phyloP scores from a whole-genome alignment of 108 stramenopile genomes.

The Cylindrotheca closterium region DNA sequence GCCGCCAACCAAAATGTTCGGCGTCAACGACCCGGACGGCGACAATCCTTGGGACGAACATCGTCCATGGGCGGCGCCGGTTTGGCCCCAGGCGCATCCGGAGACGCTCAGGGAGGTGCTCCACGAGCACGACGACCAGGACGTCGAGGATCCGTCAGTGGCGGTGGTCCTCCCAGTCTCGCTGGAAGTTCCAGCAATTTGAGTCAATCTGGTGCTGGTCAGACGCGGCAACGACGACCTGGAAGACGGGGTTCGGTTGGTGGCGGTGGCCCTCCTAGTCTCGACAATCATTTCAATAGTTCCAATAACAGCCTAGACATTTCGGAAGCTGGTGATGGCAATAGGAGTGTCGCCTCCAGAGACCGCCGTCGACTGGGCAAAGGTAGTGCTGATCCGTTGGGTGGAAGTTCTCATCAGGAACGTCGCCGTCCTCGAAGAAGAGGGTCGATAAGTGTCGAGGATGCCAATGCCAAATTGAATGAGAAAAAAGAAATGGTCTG shows the following conservation, averaged over 20 bases:
- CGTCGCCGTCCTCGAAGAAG: too few species aligned
- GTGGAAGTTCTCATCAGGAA: too few species aligned
- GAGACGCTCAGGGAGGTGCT: neutral
- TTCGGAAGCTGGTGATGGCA: neutral
- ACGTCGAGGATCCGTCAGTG: neutral
- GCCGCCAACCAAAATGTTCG: neutral
- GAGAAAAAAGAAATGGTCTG: too few species aligned
- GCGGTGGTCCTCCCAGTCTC: neutral
- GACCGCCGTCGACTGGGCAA: too few species aligned
- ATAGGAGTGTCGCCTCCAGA: neutral
- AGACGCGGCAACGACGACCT: neutral
- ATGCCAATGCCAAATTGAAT: too few species aligned
- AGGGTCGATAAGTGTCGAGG: too few species aligned
- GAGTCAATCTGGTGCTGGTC: neutral
- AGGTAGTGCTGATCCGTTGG: too few species aligned
- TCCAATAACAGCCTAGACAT: neutral
- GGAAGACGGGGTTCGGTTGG: constrained; percentile 1
- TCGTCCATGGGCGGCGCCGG: too few species aligned
- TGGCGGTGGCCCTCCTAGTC: neutral
- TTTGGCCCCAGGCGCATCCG: neutral
- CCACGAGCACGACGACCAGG: neutral
- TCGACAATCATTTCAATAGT: neutral
- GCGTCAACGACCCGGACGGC: neutral
- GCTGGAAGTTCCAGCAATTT: neutral
- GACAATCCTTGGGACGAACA: neutral